Conservation (phyloP, 306 rosid species). For the Senna tora region DNA sequence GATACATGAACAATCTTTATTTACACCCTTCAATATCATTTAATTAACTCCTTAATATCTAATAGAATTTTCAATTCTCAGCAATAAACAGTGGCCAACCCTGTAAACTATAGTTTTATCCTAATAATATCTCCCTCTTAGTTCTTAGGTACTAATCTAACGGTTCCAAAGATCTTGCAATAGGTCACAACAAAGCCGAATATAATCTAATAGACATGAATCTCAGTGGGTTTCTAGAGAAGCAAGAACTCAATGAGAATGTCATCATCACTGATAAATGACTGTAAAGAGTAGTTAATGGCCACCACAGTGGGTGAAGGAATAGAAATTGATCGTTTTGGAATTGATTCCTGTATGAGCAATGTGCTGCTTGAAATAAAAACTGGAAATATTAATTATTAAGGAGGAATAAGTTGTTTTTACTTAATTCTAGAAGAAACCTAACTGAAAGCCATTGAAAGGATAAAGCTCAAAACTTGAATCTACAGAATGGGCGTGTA, state of each 20-base stretch:
- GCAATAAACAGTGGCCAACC: neutral
- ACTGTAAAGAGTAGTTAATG: neutral
- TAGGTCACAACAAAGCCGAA: neutral
- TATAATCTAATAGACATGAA: neutral
- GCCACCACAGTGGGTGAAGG: neutral
- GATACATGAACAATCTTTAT: neutral
- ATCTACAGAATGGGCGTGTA: neutral
- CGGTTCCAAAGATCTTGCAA: constrained; percentile 2
- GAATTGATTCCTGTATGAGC: neutral
- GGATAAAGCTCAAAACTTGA: neutral
- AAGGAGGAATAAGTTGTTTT: neutral
- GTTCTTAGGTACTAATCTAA: neutral
- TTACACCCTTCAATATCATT: neutral
- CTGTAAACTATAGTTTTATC: neutral
- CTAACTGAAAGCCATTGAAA: neutral
- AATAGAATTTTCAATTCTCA: neutral
- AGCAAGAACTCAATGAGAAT: neutral
- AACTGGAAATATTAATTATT: neutral
- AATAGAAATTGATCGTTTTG: neutral
- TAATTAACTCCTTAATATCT: neutral
- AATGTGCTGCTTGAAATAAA: neutral
- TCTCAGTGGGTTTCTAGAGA: neutral
- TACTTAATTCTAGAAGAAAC: neutral
- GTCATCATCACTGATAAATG: neutral
- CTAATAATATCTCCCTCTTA: neutral